Evolutionary conservation across 164 flowering plant genomes (phyloP).

Genomic region (Tetracentron sinense): DNA sequence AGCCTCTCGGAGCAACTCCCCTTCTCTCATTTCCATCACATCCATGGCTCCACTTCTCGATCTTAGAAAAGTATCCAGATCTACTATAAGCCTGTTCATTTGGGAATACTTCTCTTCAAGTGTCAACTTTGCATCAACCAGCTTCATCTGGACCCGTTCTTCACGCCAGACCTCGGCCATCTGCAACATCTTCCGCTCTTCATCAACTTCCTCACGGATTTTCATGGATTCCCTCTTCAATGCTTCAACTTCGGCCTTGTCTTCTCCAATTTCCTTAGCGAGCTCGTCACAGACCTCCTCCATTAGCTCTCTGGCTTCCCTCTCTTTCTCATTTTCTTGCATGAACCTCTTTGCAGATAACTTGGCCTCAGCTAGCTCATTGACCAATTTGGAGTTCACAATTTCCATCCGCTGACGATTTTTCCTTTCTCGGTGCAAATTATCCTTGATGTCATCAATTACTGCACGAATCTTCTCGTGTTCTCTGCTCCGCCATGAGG

Average conservation of each 20-base stretch:
- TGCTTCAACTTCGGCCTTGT: constrained; percentile 59
- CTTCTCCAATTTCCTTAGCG: constrained; percentile 60
- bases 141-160: constrained; percentile 79
- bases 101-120: constrained; percentile 72
- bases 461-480: constrained; percentile 81
- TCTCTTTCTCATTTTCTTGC: constrained; percentile 88
- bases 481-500: constrained; percentile 82
- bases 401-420: constrained; percentile 73
- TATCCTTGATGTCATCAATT: constrained; percentile 65
- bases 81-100: constrained; percentile 53
- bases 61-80: constrained; percentile 49
- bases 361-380: constrained; percentile 81
- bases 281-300: constrained; percentile 84
- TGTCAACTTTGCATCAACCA: constrained; percentile 61
- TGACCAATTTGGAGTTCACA: constrained; percentile 74
- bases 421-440: constrained; percentile 67
- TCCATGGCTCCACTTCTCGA: constrained; percentile 17
- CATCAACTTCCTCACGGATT: constrained; percentile 62
- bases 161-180: constrained; percentile 77
- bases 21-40: constrained; percentile 26
- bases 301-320: constrained; percentile 47
- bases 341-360: constrained; percentile 58
- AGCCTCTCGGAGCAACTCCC: constrained; percentile 23
- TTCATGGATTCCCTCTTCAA: constrained; percentile 52
- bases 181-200: constrained; percentile 75